These are phyloP conservation scores for Zygoascus ofunaensis DNA, from an alignment of 805 yeast species.

Conservation along the genomic window DNA sequence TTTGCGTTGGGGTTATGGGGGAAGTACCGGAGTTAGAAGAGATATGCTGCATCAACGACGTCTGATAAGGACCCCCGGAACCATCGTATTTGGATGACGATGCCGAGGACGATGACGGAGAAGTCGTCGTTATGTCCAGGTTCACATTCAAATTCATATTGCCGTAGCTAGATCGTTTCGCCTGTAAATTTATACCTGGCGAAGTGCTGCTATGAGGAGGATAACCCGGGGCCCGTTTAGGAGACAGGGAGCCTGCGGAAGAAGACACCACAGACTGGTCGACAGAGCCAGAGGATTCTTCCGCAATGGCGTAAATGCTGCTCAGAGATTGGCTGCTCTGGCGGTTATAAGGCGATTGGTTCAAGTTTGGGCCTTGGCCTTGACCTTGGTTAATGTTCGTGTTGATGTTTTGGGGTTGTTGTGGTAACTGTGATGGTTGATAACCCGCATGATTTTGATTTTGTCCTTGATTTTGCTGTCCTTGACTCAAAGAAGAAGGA, in stretches of 20 bases:
- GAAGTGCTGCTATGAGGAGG: neutral
- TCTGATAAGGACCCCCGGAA: no score
- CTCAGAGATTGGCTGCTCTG: neutral
- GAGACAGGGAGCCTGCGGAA: neutral
- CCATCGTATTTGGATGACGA: no score
- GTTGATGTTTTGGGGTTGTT: neutral
- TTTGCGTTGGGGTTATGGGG: constrained; percentile 5
- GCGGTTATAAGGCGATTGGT: neutral
- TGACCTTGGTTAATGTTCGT: neutral
- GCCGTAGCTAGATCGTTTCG: neutral
- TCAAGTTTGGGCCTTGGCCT: neutral
- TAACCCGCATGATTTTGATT: no score
- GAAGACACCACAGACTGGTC: neutral
- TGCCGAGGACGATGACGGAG: no score
- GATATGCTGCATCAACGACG: neutral
- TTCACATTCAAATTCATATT: neutral
- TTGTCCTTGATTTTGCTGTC: no score
- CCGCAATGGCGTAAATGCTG: neutral
- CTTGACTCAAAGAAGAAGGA: no score
- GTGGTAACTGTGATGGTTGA: neutral
- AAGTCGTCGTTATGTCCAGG: no score
- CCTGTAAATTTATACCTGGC: neutral
- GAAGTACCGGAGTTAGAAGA: neutral
- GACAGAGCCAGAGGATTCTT: neutral
- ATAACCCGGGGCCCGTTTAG: neutral